Conservation (phyloP, 2,329 filamentous ascomycete species). For the Fusarium sacchari region DNA sequence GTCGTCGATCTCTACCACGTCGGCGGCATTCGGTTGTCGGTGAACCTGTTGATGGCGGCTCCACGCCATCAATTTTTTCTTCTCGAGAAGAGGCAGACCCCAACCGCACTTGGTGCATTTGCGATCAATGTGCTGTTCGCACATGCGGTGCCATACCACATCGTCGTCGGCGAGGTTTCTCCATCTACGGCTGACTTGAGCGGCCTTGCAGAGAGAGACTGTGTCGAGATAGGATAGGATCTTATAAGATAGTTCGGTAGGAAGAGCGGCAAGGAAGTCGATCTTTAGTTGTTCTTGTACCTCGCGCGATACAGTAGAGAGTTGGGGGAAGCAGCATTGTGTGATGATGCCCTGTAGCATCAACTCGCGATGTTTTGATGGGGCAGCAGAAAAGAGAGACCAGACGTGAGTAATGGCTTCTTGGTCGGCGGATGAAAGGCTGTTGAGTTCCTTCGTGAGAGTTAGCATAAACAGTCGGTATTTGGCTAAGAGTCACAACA, state of each 20-base stretch:
- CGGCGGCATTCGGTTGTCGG: slow-evolving; percentile 46
- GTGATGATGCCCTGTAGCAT: slow-evolving; percentile 97
- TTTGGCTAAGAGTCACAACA: neutral
- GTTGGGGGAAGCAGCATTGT: slow-evolving; percentile 96
- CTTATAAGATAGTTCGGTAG: slow-evolving; percentile 90
- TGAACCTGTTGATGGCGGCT: slow-evolving; percentile 82
- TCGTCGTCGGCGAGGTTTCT: slow-evolving; percentile 93
- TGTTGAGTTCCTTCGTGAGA: slow-evolving; percentile 75
- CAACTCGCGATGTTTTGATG: slow-evolving; percentile 90
- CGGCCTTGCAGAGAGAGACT: slow-evolving; percentile 92
- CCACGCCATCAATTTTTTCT: slow-evolving; percentile 86
- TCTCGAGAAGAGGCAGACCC: slow-evolving; percentile 89
- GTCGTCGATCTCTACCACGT: slow-evolving; percentile 41
- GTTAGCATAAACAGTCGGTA: neutral
- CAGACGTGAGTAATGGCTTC: slow-evolving; percentile 97
- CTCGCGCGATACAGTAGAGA: slow-evolving; percentile 90
- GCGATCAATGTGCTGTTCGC: slow-evolving; percentile 93
- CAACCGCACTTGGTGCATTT: slow-evolving; percentile 97
- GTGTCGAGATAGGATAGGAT: slow-evolving; percentile 94
- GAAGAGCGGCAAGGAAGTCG: slow-evolving; percentile 91
- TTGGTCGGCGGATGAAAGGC: slow-evolving; percentile 84
- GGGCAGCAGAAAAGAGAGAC: slow-evolving; percentile 96
- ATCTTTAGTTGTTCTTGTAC: slow-evolving; percentile 97
- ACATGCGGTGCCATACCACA: slow-evolving; percentile 97
- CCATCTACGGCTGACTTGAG: slow-evolving; percentile 92